These are phyloP conservation scores for Sungouiozyma intestinalis DNA, from an alignment of 805 yeast genomes.

Conservation along the genomic window DNA sequence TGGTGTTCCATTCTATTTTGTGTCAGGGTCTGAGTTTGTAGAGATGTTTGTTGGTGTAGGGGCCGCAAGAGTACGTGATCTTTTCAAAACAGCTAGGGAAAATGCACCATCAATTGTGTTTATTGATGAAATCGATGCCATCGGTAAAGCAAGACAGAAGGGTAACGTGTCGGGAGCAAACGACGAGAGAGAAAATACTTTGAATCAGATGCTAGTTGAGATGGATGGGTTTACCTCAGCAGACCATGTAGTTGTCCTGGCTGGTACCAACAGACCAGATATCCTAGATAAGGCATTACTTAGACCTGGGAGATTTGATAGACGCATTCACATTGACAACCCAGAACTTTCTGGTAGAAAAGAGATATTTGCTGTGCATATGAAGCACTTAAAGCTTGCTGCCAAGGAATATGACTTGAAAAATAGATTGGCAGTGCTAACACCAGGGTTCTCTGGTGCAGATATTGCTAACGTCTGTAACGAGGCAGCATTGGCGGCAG, in stretches of 20 bases:
- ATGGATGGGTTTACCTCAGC: constrained; percentile 94
- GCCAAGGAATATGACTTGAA: constrained; percentile 48
- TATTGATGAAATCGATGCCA: constrained; percentile 99
- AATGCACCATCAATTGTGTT: constrained; percentile 94
- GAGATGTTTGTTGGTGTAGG: constrained; percentile 99
- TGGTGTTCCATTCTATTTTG: constrained; percentile 91
- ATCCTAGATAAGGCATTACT: constrained; percentile 84
- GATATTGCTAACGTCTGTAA: constrained; percentile 95
- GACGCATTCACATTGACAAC: constrained; percentile 82
- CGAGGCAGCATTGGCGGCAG: constrained; percentile 96
- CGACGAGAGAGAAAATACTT: constrained; percentile 94
- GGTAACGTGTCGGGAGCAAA: constrained; percentile 68
- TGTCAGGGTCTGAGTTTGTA: constrained; percentile 94
- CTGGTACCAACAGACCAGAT: constrained; percentile 96
- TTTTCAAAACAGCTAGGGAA: constrained; percentile 84
- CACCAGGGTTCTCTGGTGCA: constrained; percentile 98
- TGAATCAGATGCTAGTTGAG: constrained; percentile 91
- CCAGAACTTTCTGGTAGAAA: constrained; percentile 95
- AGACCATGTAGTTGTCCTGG: constrained; percentile 92
- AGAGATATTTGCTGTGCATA: constrained; percentile 82
- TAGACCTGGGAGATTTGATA: constrained; percentile 96
- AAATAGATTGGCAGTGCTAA: constrained; percentile 86
- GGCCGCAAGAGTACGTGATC: constrained; percentile 93
- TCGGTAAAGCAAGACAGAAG: constrained; percentile 83
- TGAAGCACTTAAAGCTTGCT: constrained; percentile 56